phyloP scores from a whole-genome alignment of 805 yeast genomes.

The Schwanniomyces polymorphus region DNA sequence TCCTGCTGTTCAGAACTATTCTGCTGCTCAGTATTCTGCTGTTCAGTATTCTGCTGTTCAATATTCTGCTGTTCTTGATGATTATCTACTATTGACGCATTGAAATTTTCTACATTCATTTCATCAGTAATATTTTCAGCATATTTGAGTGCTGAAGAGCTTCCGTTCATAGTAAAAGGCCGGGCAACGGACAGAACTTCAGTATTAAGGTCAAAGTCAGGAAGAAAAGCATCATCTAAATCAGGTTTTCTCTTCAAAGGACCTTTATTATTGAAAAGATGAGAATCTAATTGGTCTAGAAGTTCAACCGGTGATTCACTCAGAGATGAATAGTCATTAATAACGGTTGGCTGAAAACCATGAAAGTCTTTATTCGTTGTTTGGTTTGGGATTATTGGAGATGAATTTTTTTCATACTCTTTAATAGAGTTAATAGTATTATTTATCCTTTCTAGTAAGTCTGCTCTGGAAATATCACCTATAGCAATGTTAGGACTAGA shows the following conservation, averaged over 20 bases:
- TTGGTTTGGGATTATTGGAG: background rate
- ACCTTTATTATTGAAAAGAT: slow-evolving; percentile 4
- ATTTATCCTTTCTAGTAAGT: slow-evolving; percentile 25
- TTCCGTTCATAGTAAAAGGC: background rate
- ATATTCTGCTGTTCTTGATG: background rate
- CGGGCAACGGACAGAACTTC: background rate
- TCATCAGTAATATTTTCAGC: background rate
- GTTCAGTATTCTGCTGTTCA: too few species aligned
- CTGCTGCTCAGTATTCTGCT: too few species aligned
- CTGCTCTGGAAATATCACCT: slow-evolving; percentile 14
- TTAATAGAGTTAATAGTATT: slow-evolving; percentile 17
- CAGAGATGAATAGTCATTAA: slow-evolving; percentile 9
- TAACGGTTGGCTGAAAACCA: background rate
- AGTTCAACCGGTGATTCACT: slow-evolving; percentile 17
- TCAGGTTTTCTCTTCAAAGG: background rate
- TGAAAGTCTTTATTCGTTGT: background rate
- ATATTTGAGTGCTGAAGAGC: background rate
- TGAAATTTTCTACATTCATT: background rate
- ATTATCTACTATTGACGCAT: background rate
- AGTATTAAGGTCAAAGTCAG: background rate
- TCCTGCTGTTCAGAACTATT: too few species aligned
- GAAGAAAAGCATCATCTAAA: background rate
- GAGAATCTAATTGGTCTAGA: slow-evolving; percentile 18
- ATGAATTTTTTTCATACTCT: slow-evolving; percentile 7
- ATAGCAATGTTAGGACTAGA: background rate